A percentile compares a stretch with the other conserved stretches of the same genome.
Evolutionary conservation across 129 eudicot species (phyloP).

Genomic region (Artemisia annua): DNA sequence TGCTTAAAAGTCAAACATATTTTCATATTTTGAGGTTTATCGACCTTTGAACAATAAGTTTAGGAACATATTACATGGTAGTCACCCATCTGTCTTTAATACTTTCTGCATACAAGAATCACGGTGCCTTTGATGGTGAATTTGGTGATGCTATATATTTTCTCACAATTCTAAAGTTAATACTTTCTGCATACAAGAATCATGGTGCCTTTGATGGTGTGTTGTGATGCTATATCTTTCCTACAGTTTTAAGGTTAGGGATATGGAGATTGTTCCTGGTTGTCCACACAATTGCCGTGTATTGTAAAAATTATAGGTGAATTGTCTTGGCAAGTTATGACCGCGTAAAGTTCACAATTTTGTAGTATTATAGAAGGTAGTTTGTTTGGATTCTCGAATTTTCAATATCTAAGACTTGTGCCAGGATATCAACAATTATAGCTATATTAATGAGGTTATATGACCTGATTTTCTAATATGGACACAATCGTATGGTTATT

Average conservation of each 20-base stretch:
- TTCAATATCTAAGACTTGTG: not conserved
- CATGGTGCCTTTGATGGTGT: not conserved
- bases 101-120: not conserved
- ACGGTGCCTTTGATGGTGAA: not conserved
- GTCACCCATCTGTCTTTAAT: too few species aligned
- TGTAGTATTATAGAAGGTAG: not conserved
- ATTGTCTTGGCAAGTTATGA: too few species aligned
- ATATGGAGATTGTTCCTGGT: not conserved
- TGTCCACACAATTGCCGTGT: not conserved
- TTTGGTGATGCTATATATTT: not conserved
- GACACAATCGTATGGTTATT: not conserved
- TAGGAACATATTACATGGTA: not conserved
- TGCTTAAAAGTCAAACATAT: not conserved
- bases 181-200: not conserved
- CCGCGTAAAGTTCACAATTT: not conserved
- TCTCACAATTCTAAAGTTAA: not conserved
- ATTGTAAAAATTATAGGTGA: too few species aligned
- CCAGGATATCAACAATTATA: too few species aligned
- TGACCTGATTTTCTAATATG: not conserved
- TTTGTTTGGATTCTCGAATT: not conserved
- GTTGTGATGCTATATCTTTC: not conserved
- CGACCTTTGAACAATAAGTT: not conserved
- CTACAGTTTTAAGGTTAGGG: not conserved
- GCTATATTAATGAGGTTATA: constrained; percentile 6
- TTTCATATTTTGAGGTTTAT: not conserved